A percentile compares a stretch with the other conserved stretches of the same genome.
phyloP scores from a whole-genome alignment of 768 basidiomycete genomes.

The Amanita phalloides region DNA sequence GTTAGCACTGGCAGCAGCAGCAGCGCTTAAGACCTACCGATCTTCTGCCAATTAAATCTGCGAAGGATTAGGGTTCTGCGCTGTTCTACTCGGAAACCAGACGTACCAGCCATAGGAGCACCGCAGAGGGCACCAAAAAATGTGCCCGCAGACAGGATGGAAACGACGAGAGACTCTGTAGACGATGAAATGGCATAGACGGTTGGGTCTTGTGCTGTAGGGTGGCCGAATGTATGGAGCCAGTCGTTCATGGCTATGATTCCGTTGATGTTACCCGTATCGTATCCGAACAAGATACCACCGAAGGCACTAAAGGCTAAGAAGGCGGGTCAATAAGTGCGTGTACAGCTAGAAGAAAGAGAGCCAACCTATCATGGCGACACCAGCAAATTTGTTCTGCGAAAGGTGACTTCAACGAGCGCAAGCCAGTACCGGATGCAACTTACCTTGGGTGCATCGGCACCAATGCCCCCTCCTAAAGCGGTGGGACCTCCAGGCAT shows the following conservation, averaged over 20 bases:
- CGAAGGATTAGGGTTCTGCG: slow-evolving; percentile 5
- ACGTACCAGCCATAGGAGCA: slow-evolving; percentile 27
- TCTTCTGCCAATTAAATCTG: slow-evolving; percentile 46
- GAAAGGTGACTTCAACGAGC: not conserved
- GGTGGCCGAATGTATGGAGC: slow-evolving; percentile 38
- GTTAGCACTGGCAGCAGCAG: not conserved
- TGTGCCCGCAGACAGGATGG: slow-evolving; percentile 77
- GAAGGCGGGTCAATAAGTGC: not conserved
- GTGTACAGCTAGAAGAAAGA: not conserved
- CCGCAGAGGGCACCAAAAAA: slow-evolving; percentile 63
- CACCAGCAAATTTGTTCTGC: slow-evolving; percentile 29
- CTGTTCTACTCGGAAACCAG: slow-evolving; percentile 2
- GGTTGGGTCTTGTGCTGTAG: slow-evolving; percentile 9
- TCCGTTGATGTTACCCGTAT: slow-evolving; percentile 79
- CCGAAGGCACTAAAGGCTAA: slow-evolving; percentile 35
- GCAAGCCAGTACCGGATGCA: not conserved
- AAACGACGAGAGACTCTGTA: slow-evolving; percentile 35
- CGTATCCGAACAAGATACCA: slow-evolving; percentile 55
- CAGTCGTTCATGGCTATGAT: slow-evolving; percentile 56
- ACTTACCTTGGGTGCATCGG: slow-evolving; percentile 22
- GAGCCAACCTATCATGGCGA: slow-evolving; percentile 25
- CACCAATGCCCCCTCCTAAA: slow-evolving; percentile 21
- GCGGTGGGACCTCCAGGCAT: slow-evolving; percentile 31
- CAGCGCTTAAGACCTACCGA: slow-evolving; percentile 14
- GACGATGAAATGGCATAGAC: slow-evolving; percentile 34